Conservation (phyloP, 305 asterid genomes). For the Fraxinus angustifolia region DNA sequence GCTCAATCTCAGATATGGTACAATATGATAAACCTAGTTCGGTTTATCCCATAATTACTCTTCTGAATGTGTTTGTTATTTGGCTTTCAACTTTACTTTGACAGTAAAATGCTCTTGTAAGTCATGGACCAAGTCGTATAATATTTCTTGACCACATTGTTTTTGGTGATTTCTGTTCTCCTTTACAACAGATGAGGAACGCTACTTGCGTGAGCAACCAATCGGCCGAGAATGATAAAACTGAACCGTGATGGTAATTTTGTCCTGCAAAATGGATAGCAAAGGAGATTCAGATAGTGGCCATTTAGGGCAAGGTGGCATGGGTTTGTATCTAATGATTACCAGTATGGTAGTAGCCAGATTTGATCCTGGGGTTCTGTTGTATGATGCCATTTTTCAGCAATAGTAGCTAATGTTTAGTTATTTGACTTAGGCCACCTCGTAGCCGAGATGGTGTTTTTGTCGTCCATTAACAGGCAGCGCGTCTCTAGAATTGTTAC, state of each 20-base stretch:
- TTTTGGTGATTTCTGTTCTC: slow-evolving; percentile 9
- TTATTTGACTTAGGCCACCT: slow-evolving; percentile 31
- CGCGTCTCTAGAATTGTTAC: slow-evolving; percentile 32
- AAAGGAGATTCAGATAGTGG: slow-evolving; percentile 1
- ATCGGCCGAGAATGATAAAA: slow-evolving; percentile 15
- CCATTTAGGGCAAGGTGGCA: slow-evolving; percentile 1
- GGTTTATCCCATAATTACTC: neutral
- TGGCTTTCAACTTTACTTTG: neutral
- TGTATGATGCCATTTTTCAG: slow-evolving; percentile 28
- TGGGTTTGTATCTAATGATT: neutral
- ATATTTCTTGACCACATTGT: neutral
- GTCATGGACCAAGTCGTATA: neutral
- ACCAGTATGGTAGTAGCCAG: neutral
- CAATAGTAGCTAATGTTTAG: slow-evolving; percentile 16
- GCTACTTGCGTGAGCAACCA: slow-evolving; percentile 24
- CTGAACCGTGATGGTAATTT: neutral
- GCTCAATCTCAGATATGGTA: neutral
- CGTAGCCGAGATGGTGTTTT: slow-evolving; percentile 27
- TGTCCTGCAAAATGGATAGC: neutral
- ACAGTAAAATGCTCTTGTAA: neutral
- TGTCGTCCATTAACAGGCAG: slow-evolving; percentile 13
- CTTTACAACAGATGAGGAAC: slow-evolving; percentile 21
- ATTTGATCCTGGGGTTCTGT: slow-evolving; percentile 17
- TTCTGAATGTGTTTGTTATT: neutral
- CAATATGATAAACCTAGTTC: neutral